Evolutionary conservation across 768 basidiomycete genomes (phyloP).

Genomic region (Leccinum longicurvipes): DNA sequence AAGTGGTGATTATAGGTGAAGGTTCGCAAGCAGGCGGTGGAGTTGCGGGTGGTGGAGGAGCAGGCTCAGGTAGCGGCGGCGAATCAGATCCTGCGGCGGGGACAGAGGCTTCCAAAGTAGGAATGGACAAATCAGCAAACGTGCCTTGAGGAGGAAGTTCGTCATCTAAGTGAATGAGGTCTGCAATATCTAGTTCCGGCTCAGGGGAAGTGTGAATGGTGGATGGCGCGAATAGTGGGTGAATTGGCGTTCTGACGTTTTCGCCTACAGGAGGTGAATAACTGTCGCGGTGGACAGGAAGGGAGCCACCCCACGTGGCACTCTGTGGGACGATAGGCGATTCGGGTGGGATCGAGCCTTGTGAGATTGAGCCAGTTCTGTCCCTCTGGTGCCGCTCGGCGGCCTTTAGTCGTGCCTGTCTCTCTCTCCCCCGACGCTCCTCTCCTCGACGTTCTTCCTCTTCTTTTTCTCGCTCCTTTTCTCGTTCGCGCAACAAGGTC

Average conservation of each 20-base stretch:
- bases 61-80: conserved; percentile 14
- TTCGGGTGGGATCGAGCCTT: conserved; percentile 66
- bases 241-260: conserved; percentile 26
- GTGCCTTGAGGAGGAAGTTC: conserved; percentile 41
- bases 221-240: conserved; percentile 35
- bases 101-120: conserved; percentile 15
- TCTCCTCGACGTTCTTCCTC: conserved; percentile 57
- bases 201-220: conserved; percentile 39
- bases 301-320: conserved; percentile 60
- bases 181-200: conserved; percentile 68
- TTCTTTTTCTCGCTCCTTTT: conserved; percentile 58
- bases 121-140: conserved; percentile 17
- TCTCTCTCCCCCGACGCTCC: conserved; percentile 68
- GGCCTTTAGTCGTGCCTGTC: conserved; percentile 57
- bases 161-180: conserved; percentile 77
- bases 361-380: conserved; percentile 45
- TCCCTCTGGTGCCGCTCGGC: conserved; percentile 42
- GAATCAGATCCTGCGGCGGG: conserved; percentile 7
- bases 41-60: conserved; percentile 39
- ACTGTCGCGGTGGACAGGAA: conserved; percentile 38
- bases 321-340: conserved; percentile 53
- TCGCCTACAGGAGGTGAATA: conserved; percentile 25
- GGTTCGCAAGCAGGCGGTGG: conserved; percentile 41
- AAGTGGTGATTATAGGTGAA: conserved; percentile 25
- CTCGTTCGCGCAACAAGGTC: conserved; percentile 39